Evolutionary conservation across 1,284 basidiomycete species (phyloP).

Genomic region (Chalciporus sp.): DNA sequence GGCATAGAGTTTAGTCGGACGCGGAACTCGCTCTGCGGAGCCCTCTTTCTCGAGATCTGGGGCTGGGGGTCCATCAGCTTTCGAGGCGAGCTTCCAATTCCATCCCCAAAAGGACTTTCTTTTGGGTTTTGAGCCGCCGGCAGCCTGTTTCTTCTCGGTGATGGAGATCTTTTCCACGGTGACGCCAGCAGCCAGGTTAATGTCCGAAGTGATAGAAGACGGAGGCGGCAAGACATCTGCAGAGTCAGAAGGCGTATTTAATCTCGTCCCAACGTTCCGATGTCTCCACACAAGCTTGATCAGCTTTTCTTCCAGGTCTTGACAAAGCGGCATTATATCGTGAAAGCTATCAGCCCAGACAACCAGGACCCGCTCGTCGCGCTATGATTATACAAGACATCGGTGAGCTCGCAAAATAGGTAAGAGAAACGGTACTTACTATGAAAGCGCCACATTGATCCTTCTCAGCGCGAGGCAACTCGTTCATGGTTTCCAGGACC

Average conservation of each 20-base stretch:
- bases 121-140: conserved; percentile 10
- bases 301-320: conserved; percentile 78
- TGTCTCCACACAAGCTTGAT: conserved; percentile 80
- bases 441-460: conserved; percentile 86
- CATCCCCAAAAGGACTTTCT: conserved; percentile 28
- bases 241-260: conserved; percentile 14
- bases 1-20: conserved; percentile 74
- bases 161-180: conserved; percentile 16
- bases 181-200: conserved; percentile 50
- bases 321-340: conserved; percentile 65
- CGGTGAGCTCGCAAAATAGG: background rate
- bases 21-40: conserved; percentile 36
- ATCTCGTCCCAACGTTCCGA: conserved; percentile 31
- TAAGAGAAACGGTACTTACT: conserved; percentile 42
- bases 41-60: conserved; percentile 51
- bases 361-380: conserved; percentile 73
- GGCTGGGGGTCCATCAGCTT: conserved; percentile 27
- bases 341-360: conserved; percentile 81
- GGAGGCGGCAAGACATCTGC: conserved; percentile 17
- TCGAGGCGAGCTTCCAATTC: conserved; percentile 32
- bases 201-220: conserved; percentile 40
- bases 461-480: conserved; percentile 76
- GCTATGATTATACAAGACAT: conserved; percentile 57
- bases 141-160: conserved; percentile 36
- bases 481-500: conserved; percentile 65